Evolutionary conservation across 73 alveolate species (phyloP), one percentile per base, ranked within the genome.

Genomic region (Blepharisma stoltei): DNA sequence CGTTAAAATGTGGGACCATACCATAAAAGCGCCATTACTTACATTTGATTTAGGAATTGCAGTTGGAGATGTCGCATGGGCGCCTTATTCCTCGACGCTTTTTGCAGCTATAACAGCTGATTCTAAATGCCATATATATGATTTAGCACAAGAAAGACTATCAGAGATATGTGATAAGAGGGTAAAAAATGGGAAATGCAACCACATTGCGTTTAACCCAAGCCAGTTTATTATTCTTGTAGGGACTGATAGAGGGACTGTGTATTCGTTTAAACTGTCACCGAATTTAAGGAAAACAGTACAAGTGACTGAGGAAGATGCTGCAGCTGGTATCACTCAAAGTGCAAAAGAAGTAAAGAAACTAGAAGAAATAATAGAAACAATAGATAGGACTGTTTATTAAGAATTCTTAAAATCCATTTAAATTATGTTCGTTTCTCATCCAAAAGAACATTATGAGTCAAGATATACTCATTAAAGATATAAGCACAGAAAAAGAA

Each of bases 21-120:
- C 87, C 80, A 88, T 90, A 20, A 92, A 83, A 60, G 78, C 97
- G 25, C 97, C 99, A 76, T 89, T 96, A 76, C 83, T 96, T 90
- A 91, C 98, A 66, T 97, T 95, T 90, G 99, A 97, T 81, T 90
- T 93, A 67, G 98, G 97, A 32, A 85, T 95, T 89, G 98, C 99
- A 49, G 98, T 97, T 37, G 99, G 99, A 3, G 99, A 97, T 85
- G 93, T 95, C 46, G 97, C 97, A 69, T 97, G 99, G 99, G 98
- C 99, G 54, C 99, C 99, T 44, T 97, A 97, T 90, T 87, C 98
- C 69, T 95, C 99, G 43, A 97, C 99, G 46, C 97, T 94, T 44
- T 95, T 95, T 47, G 97, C 99, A 1, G 96, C 97, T 78, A 95
- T 91, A 67, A 92, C 97, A 7, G 80, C 92, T 5, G 92, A 86